Conservation (phyloP, 169 alveolate genomes). For the Cryptosporidium sp. region DNA sequence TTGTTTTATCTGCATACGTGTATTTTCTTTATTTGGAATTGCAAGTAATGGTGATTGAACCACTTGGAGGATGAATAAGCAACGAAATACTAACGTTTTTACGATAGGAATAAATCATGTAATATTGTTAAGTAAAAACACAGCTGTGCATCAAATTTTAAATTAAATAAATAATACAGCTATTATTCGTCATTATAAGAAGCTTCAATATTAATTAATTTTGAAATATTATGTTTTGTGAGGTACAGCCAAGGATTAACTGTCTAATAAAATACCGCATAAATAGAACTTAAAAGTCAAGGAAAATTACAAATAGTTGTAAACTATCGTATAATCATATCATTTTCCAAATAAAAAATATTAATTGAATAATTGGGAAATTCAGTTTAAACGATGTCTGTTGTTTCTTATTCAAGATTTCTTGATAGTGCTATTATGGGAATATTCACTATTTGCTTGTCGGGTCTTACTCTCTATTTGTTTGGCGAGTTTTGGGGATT, state of each 20-base stretch:
- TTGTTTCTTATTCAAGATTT: constrained; percentile 72
- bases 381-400: constrained; percentile 35
- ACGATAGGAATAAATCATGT: background rate
- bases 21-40: too few relatives aligned
- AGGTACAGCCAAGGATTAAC: background rate
- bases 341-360: background rate
- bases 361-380: background rate
- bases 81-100: too few relatives aligned
- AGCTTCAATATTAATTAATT: background rate
- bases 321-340: background rate
- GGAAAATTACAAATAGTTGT: background rate
- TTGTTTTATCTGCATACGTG: background rate
- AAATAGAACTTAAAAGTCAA: background rate
- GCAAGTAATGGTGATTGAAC: background rate
- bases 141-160: too few relatives aligned
- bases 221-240: background rate
- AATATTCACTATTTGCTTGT: constrained; percentile 78
- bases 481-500: constrained; percentile 81
- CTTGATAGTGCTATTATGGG: constrained; percentile 79
- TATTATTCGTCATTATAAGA: too few relatives aligned
- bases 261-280: constrained; percentile 1
- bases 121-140: too few relatives aligned
- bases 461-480: constrained; percentile 79
- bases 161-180: background rate
- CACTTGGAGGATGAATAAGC: background rate